Conservation (phyloP, 768 basidiomycete species). For the Auricularia sp. region DNA sequence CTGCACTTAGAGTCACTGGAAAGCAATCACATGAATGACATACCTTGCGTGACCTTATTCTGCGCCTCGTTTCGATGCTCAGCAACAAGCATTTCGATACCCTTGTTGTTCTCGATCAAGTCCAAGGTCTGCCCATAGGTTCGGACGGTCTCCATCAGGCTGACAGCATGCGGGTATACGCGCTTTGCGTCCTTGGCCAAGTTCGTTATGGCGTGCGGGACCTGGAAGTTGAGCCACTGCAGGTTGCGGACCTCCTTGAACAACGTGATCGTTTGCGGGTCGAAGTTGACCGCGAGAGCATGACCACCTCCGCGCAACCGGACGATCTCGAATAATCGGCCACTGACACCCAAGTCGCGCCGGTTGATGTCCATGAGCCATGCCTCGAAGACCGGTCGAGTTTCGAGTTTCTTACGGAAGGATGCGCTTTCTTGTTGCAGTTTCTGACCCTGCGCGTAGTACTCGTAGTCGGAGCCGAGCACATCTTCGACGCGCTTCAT, state of each 20-base stretch:
- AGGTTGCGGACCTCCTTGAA: conserved; percentile 98
- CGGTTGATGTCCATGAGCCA: conserved; percentile 95
- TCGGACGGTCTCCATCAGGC: conserved; percentile 96
- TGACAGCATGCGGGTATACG: conserved; percentile 96
- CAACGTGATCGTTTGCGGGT: conserved; percentile 93
- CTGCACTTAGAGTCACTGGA: not conserved
- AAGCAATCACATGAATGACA: conserved; percentile 14
- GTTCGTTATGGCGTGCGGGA: conserved; percentile 88
- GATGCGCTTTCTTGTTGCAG: conserved; percentile 84
- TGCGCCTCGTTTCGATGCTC: conserved; percentile 91
- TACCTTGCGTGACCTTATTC: conserved; percentile 84
- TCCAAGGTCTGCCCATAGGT: conserved; percentile 95
- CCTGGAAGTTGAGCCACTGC: conserved; percentile 91
- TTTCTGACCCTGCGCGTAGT: conserved; percentile 98
- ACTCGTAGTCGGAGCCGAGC: conserved; percentile 94
- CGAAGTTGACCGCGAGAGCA: conserved; percentile 93
- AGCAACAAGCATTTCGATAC: conserved; percentile 88
- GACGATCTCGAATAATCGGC: conserved; percentile 87
- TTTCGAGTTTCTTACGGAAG: conserved; percentile 94
- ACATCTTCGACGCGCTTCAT: conserved; percentile 99
- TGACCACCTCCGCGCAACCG: conserved; percentile 57
- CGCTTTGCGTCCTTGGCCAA: conserved; percentile 98
- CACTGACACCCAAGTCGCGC: conserved; percentile 84
- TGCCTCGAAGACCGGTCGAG: conserved; percentile 85
- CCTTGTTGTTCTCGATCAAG: conserved; percentile 80